Conservation (phyloP, 164 flowering plant genomes). For the Kalanchoe fedtschenkoi region DNA sequence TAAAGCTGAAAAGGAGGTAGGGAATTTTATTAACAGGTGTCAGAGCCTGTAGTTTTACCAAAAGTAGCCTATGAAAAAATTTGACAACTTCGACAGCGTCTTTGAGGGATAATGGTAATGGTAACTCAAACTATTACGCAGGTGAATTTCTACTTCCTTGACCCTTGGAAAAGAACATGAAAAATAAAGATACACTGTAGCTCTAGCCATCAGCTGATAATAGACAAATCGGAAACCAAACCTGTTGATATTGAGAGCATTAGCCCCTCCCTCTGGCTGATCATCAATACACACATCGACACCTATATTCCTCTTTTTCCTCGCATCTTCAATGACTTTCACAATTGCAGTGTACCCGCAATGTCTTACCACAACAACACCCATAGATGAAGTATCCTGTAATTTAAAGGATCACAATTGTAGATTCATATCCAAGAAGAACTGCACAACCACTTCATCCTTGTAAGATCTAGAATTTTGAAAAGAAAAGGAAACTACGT, state of each 20-base stretch:
- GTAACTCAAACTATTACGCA: neutral
- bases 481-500: conserved; percentile 20
- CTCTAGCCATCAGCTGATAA: neutral
- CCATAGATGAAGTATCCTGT: conserved; percentile 75
- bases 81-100: neutral
- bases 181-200: neutral
- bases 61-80: neutral
- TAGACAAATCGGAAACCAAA: conserved; percentile 8
- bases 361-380: conserved; percentile 48
- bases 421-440: too few relatives aligned
- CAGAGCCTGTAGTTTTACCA: neutral
- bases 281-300: conserved; percentile 57
- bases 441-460: too few relatives aligned
- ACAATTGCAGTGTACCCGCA: conserved; percentile 71
- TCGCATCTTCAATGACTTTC: conserved; percentile 44
- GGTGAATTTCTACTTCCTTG: neutral
- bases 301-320: conserved; percentile 18
- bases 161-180: neutral
- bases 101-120: neutral
- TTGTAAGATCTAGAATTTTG: neutral
- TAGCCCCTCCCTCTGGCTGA: conserved; percentile 87
- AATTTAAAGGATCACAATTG: neutral
- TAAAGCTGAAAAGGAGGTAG: conserved; percentile 48
- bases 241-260: conserved; percentile 83
- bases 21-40: neutral